phyloP scores from a whole-genome alignment of 352 stramenopile genomes.

The Globisporangium apiculatum region DNA sequence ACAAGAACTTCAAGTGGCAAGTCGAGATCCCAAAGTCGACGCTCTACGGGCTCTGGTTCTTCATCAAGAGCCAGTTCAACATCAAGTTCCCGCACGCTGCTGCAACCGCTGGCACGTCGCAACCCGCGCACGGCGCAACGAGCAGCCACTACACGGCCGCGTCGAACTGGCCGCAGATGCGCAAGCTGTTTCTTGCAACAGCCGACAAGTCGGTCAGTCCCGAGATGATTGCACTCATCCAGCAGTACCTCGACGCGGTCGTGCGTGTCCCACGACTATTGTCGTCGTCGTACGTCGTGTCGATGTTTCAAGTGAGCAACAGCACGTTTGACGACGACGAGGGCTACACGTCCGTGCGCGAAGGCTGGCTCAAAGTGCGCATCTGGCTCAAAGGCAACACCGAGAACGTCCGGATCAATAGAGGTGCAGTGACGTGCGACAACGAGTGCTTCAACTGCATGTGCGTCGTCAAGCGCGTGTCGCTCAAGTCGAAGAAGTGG shows the following conservation, averaged over 20 bases:
- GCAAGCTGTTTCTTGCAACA: constrained; percentile 75
- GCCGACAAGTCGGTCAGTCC: constrained; percentile 60
- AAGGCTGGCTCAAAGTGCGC: constrained; percentile 79
- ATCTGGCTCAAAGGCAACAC: constrained; percentile 83
- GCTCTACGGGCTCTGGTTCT: constrained; percentile 81
- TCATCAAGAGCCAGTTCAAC: constrained; percentile 78
- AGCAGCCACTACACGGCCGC: constrained; percentile 9
- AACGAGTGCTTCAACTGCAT: constrained; percentile 89
- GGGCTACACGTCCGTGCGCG: constrained; percentile 65
- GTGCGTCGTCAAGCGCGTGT: constrained; percentile 81
- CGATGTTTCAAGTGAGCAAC: constrained; percentile 79
- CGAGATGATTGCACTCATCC: constrained; percentile 75
- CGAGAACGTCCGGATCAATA: constrained; percentile 82
- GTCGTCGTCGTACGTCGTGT: constrained; percentile 60
- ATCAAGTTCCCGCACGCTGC: constrained; percentile 26
- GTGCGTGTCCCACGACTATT: constrained; percentile 57
- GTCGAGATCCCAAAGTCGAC: constrained; percentile 82
- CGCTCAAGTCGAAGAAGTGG: constrained; percentile 77
- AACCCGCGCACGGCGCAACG: constrained; percentile 3
- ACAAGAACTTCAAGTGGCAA: constrained; percentile 77
- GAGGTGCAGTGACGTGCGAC: constrained; percentile 64
- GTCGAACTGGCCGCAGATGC: constrained; percentile 56
- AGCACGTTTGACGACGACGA: constrained; percentile 83
- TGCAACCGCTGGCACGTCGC: not conserved
- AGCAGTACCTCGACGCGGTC: constrained; percentile 65